These are phyloP conservation scores for Beauveria medogensis DNA, from an alignment of 2,329 filamentous ascomycete species.

Conservation along the genomic window DNA sequence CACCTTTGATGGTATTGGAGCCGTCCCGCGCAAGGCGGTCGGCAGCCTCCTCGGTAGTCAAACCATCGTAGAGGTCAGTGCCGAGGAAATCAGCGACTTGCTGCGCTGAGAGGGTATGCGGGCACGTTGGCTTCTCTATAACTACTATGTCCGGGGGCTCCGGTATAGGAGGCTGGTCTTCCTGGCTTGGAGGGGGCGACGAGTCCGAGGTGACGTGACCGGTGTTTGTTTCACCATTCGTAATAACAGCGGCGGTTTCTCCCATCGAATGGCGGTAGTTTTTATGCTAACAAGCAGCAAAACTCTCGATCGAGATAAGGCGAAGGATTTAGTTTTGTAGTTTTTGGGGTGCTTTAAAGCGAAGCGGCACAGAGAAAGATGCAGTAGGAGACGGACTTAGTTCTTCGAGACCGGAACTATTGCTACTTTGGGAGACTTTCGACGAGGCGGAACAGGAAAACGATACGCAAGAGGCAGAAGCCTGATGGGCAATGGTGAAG, in stretches of 20 bases:
- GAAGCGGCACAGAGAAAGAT: slow-evolving; percentile 13
- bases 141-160: slow-evolving; percentile 26
- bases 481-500: slow-evolving; percentile 9
- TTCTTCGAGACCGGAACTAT: background rate
- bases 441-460: slow-evolving; percentile 2
- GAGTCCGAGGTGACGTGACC: slow-evolving; percentile 28
- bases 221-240: slow-evolving; percentile 35
- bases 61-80: slow-evolving; percentile 47
- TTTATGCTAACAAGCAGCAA: slow-evolving; percentile 13
- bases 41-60: slow-evolving; percentile 54
- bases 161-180: slow-evolving; percentile 33
- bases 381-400: background rate
- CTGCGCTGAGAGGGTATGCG: slow-evolving; percentile 29
- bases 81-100: slow-evolving; percentile 29
- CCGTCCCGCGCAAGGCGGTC: slow-evolving; percentile 59
- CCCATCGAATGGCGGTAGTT: slow-evolving; percentile 32
- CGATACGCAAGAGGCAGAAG: slow-evolving; percentile 11
- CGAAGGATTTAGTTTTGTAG: background rate
- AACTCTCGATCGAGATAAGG: background rate
- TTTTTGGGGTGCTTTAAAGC: background rate
- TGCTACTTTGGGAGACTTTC: background rate
- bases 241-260: slow-evolving; percentile 29
- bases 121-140: slow-evolving; percentile 28
- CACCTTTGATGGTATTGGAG: slow-evolving; percentile 62
- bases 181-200: slow-evolving; percentile 26